Evolutionary conservation across 352 stramenopile genomes (phyloP).

Genomic region (Blastocystis sp.): DNA sequence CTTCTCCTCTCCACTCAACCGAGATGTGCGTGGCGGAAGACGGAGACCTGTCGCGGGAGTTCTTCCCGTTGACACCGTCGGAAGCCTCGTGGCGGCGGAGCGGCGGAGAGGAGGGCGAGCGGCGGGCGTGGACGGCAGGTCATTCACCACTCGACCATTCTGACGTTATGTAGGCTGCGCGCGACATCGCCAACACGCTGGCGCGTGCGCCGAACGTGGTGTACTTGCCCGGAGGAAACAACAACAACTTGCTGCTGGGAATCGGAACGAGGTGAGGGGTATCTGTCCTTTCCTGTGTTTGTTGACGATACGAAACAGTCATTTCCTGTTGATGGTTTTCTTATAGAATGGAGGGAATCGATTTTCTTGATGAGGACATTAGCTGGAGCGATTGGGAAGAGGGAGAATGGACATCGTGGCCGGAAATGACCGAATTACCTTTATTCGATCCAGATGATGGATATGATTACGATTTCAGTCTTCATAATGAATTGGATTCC

Average conservation of each 20-base stretch:
- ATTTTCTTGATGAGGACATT: no score
- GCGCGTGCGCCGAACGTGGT: conserved; percentile 89
- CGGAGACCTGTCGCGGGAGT: neutral
- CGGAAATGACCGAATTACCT: no score
- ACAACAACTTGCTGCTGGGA: conserved; percentile 68
- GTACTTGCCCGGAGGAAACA: conserved; percentile 83
- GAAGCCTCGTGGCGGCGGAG: neutral
- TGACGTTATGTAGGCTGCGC: conserved; percentile 71
- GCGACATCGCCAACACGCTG: conserved; percentile 93
- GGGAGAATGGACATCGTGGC: no score
- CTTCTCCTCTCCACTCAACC: neutral
- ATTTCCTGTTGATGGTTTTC: no score
- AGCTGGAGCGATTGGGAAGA: no score
- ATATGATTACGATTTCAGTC: no score
- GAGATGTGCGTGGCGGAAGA: neutral
- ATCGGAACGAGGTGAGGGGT: neutral
- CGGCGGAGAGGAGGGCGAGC: neutral
- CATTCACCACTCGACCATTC: neutral
- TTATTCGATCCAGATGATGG: no score
- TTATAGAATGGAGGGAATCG: no score
- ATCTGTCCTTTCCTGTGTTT: neutral
- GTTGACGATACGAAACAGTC: neutral
- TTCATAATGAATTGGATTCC: no score
- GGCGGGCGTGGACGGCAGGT: neutral
- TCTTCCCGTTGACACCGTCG: neutral